These are phyloP conservation scores for Fistulifera pelliculosa DNA, from an alignment of 108 stramenopile species.

Conservation along the genomic window DNA sequence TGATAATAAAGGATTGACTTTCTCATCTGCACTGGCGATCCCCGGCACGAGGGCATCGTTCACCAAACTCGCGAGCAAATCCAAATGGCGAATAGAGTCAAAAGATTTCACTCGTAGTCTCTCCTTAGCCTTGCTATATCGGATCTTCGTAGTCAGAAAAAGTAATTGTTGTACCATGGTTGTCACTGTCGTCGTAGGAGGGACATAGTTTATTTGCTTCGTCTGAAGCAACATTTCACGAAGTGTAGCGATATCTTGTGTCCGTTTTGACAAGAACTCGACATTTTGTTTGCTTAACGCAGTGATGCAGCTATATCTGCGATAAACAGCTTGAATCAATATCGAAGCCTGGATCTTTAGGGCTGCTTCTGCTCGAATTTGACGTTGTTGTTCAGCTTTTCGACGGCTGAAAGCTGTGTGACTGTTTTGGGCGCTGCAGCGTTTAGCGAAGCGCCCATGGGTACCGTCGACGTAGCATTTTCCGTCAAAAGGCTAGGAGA, in stretches of 20 bases:
- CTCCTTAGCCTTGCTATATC: constrained; percentile 1
- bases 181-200: constrained; percentile 60
- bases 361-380: constrained; percentile 43
- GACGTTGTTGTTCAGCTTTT: constrained; percentile 58
- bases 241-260: constrained; percentile 49
- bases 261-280: constrained; percentile 31
- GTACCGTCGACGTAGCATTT: background rate
- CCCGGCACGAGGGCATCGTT: constrained; percentile 54
- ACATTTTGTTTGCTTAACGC: constrained; percentile 25
- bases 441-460: background rate
- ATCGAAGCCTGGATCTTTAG: constrained; percentile 21
- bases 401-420: constrained; percentile 19
- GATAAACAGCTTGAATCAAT: constrained; percentile 50
- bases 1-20: constrained; percentile 47
- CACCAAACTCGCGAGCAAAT: constrained; percentile 29
- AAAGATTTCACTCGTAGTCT: constrained; percentile 5
- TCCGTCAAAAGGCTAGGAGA: background rate
- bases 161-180: constrained; percentile 45
- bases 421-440: background rate
- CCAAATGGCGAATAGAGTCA: constrained; percentile 18
- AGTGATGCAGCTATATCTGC: constrained; percentile 31
- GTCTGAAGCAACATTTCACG: constrained; percentile 31
- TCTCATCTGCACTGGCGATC: constrained; percentile 24
- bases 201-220: constrained; percentile 40
- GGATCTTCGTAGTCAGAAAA: constrained; percentile 37